Conservation (phyloP, 257 asterid species). For the Craterostigma plantagineum region DNA sequence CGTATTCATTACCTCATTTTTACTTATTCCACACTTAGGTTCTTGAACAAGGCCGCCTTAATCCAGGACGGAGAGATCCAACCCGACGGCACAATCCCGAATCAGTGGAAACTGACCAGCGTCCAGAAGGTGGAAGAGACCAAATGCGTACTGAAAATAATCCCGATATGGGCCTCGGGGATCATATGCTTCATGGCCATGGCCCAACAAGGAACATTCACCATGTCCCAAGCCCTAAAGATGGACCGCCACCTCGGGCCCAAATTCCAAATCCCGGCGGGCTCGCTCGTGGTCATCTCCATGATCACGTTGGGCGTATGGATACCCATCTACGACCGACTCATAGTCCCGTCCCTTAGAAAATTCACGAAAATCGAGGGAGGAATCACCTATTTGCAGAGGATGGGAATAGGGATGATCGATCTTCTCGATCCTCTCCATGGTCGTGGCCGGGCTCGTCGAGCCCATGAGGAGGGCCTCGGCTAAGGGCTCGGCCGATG, state of each 20-base stretch:
- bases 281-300: constrained; percentile 43
- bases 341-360: constrained; percentile 35
- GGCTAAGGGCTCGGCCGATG: constrained; percentile 11
- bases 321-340: constrained; percentile 56
- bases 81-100: constrained; percentile 20
- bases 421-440: constrained; percentile 48
- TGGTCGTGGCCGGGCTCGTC: constrained; percentile 50
- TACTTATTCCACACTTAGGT: constrained; percentile 22
- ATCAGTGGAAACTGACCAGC: constrained; percentile 47
- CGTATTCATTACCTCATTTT: background rate
- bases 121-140: constrained; percentile 64
- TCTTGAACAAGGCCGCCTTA: constrained; percentile 53
- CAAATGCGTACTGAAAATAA: constrained; percentile 37
- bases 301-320: constrained; percentile 50
- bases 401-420: constrained; percentile 69
- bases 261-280: constrained; percentile 45
- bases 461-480: constrained; percentile 43
- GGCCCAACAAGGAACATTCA: constrained; percentile 64
- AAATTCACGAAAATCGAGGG: constrained; percentile 38
- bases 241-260: constrained; percentile 76
- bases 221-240: constrained; percentile 40
- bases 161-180: constrained; percentile 76
- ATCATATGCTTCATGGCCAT: constrained; percentile 56
- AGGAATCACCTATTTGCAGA: constrained; percentile 58
- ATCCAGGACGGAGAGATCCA: constrained; percentile 29